A percentile compares a stretch with the other conserved stretches of the same genome.
These are phyloP conservation scores for Hamamelis virginiana DNA, from an alignment of 164 flowering plant genomes.

Conservation along the genomic window DNA sequence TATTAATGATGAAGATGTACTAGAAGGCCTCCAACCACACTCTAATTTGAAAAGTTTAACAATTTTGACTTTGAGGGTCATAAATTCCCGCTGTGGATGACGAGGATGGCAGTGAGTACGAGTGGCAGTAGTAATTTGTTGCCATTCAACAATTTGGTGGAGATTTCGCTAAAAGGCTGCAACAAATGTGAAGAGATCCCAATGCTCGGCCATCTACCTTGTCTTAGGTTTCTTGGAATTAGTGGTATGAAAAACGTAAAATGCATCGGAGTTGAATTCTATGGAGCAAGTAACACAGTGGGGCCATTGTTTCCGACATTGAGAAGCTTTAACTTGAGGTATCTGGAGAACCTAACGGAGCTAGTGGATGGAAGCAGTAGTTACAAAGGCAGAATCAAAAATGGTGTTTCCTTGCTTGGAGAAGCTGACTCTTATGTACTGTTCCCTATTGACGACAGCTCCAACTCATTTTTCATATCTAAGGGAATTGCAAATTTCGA, in stretches of 20 bases:
- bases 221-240: neutral
- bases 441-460: neutral
- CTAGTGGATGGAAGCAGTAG: neutral
- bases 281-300: neutral
- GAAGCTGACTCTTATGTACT: neutral
- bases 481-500: neutral
- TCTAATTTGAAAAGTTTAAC: neutral
- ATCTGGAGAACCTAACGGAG: neutral
- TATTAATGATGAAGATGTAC: neutral
- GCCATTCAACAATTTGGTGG: neutral
- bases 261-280: neutral
- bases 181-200: neutral
- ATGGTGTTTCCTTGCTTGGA: neutral
- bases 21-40: constrained; percentile 1
- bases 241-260: neutral
- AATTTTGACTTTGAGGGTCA: neutral
- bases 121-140: no score
- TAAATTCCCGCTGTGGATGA: constrained; percentile 2
- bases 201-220: neutral
- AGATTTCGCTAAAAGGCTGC: neutral
- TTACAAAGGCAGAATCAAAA: neutral
- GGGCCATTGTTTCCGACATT: neutral
- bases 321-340: neutral
- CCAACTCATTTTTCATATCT: neutral
- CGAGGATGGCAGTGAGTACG: neutral